Percentiles rank a stretch among this genome's conserved stretches.
These are phyloP conservation scores for Phylloporus rhodoxanthus DNA, from an alignment of 768 basidiomycete species.

Conservation along the genomic window DNA sequence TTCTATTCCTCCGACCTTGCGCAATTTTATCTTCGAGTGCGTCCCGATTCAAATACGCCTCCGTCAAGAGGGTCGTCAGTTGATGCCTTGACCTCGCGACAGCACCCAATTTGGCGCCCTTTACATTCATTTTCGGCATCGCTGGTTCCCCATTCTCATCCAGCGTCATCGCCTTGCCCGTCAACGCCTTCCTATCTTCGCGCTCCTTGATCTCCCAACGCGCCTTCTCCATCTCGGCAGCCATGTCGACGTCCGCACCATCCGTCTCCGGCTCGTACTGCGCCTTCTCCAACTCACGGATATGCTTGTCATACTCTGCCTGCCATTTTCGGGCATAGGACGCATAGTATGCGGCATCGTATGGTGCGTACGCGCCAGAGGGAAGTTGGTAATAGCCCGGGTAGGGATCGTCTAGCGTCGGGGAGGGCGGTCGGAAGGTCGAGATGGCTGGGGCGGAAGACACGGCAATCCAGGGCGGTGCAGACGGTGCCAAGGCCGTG, in stretches of 20 bases:
- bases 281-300: conserved; percentile 69
- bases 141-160: conserved; percentile 39
- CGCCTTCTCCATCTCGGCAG: conserved; percentile 72
- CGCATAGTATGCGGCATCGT: conserved; percentile 66
- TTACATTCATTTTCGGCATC: conserved; percentile 77
- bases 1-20: conserved; percentile 74
- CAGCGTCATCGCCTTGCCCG: conserved; percentile 46
- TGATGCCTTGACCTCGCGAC: conserved; percentile 74
- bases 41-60: conserved; percentile 81
- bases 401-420: conserved; percentile 68
- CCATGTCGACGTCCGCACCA: conserved; percentile 56
- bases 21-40: conserved; percentile 80
- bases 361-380: conserved; percentile 70
- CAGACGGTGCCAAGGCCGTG: conserved; percentile 41
- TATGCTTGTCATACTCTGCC: conserved; percentile 61
- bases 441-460: conserved; percentile 68
- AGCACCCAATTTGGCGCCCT: conserved; percentile 68
- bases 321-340: conserved; percentile 71
- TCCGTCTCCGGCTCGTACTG: conserved; percentile 44
- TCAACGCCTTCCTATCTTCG: conserved; percentile 73
- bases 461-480: conserved; percentile 39
- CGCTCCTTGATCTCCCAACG: conserved; percentile 67
- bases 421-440: conserved; percentile 66
- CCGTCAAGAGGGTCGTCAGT: conserved; percentile 70
- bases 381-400: conserved; percentile 86